phyloP scores from a whole-genome alignment of 192 early-diverging fungal genomes.

The Nowakowskiella sp. region DNA sequence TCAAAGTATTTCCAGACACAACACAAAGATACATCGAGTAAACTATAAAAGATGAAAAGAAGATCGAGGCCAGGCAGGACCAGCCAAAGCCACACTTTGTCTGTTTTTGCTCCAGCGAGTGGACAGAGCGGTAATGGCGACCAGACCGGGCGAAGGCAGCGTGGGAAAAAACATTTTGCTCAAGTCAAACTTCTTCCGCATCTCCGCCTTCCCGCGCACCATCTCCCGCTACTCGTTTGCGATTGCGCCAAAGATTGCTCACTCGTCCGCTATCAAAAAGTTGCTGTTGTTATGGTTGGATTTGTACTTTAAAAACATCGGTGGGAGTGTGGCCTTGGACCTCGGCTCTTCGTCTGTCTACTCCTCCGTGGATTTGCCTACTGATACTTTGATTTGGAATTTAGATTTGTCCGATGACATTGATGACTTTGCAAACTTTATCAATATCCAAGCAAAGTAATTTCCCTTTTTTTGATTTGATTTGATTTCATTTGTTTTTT shows the following conservation, averaged over 20 bases:
- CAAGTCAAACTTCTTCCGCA: background rate
- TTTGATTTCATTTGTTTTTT: constrained; percentile 12
- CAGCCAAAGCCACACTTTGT: too few species aligned
- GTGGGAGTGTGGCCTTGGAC: background rate
- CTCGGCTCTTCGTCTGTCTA: background rate
- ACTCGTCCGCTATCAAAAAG: background rate
- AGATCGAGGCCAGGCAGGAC: too few species aligned
- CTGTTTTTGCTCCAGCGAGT: too few species aligned
- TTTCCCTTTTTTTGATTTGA: background rate
- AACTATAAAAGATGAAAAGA: too few species aligned
- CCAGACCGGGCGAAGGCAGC: background rate
- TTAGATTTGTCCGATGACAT: background rate
- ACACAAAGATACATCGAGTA: too few species aligned
- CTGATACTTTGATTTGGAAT: background rate
- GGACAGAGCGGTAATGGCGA: too few species aligned
- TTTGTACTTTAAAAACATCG: background rate
- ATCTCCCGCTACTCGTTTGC: background rate
- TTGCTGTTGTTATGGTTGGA: background rate
- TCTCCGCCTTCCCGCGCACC: background rate
- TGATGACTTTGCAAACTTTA: constrained; percentile 1
- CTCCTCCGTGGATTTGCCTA: background rate
- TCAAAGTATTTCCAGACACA: too few species aligned
- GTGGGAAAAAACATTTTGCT: background rate
- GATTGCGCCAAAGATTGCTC: background rate
- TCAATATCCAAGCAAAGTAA: background rate